Percentiles rank a stretch among this genome's conserved stretches.
Conservation (phyloP, 2,329 filamentous ascomycete species). For the Pseudophaeomoniella oleicola region DNA sequence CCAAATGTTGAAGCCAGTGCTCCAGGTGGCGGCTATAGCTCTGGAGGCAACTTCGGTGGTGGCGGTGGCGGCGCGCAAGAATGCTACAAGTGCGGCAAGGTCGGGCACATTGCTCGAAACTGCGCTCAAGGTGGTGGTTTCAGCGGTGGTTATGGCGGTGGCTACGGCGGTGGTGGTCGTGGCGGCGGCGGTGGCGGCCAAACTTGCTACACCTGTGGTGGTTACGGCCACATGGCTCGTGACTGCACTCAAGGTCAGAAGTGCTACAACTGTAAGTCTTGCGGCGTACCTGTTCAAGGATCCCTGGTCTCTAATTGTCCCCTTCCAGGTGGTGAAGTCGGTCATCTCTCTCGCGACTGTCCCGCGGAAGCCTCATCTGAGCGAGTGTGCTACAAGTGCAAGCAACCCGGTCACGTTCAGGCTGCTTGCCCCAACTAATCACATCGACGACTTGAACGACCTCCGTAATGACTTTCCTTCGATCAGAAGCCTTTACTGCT, state of each 20-base stretch:
- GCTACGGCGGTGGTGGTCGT: conserved; percentile 30
- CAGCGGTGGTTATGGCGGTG: conserved; percentile 28
- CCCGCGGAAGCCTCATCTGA: conserved; percentile 79
- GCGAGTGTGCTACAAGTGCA: conserved; percentile 98
- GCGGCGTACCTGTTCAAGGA: too few species aligned
- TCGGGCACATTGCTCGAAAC: conserved; percentile 81
- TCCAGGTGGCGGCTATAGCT: conserved; percentile 29
- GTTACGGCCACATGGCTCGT: conserved; percentile 92
- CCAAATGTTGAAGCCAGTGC: conserved; percentile 27
- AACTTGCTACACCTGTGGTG: conserved; percentile 97
- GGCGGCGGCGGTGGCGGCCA: conserved; percentile 47
- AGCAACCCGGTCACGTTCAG: conserved; percentile 80
- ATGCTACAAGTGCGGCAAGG: conserved; percentile 97
- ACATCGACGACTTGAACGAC: too few species aligned
- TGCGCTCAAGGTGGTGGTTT: conserved; percentile 36
- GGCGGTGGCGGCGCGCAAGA: conserved; percentile 38
- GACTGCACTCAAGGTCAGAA: conserved; percentile 99
- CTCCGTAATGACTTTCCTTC: too few species aligned
- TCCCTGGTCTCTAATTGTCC: conserved; percentile 4
- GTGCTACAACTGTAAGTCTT: conserved; percentile 85
- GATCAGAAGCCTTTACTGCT: too few species aligned
- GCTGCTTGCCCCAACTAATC: conserved; percentile 81
- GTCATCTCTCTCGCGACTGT: conserved; percentile 92
- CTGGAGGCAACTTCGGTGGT: conserved; percentile 32
- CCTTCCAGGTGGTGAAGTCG: conserved; percentile 60